A percentile compares a stretch with the other conserved stretches of the same genome.
Conservation (phyloP, 164 flowering plant species). For the Tetrastigma voinierianum region DNA sequence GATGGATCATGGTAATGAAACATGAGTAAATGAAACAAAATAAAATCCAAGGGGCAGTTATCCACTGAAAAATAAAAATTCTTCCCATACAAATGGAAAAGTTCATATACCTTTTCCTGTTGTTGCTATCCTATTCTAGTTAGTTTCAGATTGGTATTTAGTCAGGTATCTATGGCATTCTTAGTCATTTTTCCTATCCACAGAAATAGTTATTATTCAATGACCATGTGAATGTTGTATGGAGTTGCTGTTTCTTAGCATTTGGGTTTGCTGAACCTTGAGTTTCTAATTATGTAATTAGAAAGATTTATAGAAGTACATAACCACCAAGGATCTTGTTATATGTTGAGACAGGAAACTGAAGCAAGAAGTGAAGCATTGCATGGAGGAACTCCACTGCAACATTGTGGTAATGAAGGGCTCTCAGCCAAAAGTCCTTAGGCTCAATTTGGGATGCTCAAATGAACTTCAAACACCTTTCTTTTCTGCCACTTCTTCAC, state of each 20-base stretch:
- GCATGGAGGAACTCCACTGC: slow-evolving; percentile 84
- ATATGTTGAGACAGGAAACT: slow-evolving; percentile 54
- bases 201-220: neutral
- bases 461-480: slow-evolving; percentile 51
- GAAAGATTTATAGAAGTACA: neutral
- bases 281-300: neutral
- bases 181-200: too few relatives aligned
- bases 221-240: neutral
- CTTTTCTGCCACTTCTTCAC: slow-evolving; percentile 49
- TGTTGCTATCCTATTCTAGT: neutral
- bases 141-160: neutral
- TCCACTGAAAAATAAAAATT: neutral
- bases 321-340: slow-evolving; percentile 2
- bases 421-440: slow-evolving; percentile 74
- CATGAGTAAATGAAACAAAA: too few relatives aligned
- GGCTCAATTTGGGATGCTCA: slow-evolving; percentile 60
- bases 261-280: neutral
- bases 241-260: neutral
- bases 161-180: too few relatives aligned
- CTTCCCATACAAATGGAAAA: neutral
- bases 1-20: too few relatives aligned
- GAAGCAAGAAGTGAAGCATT: slow-evolving; percentile 69
- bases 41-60: too few relatives aligned
- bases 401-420: slow-evolving; percentile 82
- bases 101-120: neutral